Evolutionary conservation across 176 grass and related monocot species (phyloP), one percentile per base, ranked within the genome.

Genomic region (Aegilops longissima): DNA sequence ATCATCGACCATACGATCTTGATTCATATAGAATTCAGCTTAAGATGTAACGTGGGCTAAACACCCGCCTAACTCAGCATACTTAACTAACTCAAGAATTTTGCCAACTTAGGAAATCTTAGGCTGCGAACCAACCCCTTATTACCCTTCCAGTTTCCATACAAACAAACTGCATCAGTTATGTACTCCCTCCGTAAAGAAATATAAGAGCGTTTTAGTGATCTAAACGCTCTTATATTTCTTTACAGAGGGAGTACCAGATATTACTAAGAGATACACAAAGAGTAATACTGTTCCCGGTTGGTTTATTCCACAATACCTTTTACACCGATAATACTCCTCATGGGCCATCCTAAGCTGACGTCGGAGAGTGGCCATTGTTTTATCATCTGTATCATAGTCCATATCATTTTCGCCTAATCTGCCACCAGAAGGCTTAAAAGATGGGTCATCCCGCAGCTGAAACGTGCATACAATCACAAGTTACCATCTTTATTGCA

Each of bases 301-400:
- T 12, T 82, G 33, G 8, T 27, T 66, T 78, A 80, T 85, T 30
- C 2, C 25, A 21, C 16, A 45, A 86, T 93, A 86, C 97, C 94
- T 99, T 96, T 96, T 99, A 85, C 90, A 99, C 83, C 97, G 89
- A 78, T 99, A 99, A 65, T 99, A 99, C 87, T 99, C 97, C 84
- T 99, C 97, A 31, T 93, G 92, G 39, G 97, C 97, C 68, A 59
- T 99, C 87, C 97, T 94, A 66, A 99, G 97, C 73, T 99, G 97
- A 27, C 90, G 88, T 67, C 97, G 90, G 80, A 99, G 88, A 90
- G 90, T 84, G 77, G 97, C 97, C 97, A 99, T 99, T 68, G 97
- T 89, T 86, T 99, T 99, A 84, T 99, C 97, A 93, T 99, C 97
- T 11, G 97, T 99, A 73, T 99, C 97, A 87, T 99, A 99, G 88